phyloP scores from a whole-genome alignment of 495 filamentous ascomycete species.

The Podospora australis region DNA sequence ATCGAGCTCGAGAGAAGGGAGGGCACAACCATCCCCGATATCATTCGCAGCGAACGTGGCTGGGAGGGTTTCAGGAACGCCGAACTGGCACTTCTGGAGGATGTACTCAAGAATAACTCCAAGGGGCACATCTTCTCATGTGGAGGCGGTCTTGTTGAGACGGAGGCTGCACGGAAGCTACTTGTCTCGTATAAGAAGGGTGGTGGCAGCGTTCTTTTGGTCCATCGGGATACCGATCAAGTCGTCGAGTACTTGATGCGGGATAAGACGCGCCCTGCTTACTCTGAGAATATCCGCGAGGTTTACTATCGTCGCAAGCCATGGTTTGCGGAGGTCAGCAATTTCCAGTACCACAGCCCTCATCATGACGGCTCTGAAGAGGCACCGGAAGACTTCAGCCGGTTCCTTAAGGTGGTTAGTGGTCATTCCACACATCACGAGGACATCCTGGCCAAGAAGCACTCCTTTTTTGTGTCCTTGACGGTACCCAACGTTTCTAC shows the following conservation, averaged over 20 bases:
- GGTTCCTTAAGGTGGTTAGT: conserved; percentile 68
- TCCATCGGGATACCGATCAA: conserved; percentile 80
- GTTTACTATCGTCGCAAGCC: conserved; percentile 90
- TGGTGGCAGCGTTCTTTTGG: conserved; percentile 83
- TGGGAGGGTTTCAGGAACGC: conserved; percentile 86
- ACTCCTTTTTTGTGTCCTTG: conserved; percentile 88
- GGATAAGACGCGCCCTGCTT: conserved; percentile 89
- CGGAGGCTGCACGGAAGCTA: conserved; percentile 68
- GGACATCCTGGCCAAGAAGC: conserved; percentile 59
- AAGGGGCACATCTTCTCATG: conserved; percentile 82
- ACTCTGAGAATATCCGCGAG: conserved; percentile 85
- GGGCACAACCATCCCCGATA: conserved; percentile 73
- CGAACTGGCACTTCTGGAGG: conserved; percentile 69
- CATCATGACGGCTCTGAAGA: conserved; percentile 53
- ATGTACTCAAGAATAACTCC: conserved; percentile 65
- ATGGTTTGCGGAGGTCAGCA: conserved; percentile 91
- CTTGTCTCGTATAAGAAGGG: conserved; percentile 66
- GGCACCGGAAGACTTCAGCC: conserved; percentile 69
- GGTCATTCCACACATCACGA: conserved; percentile 62
- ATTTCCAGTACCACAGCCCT: conserved; percentile 86
- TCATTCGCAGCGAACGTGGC: conserved; percentile 64
- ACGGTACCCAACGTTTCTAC: conserved; percentile 69
- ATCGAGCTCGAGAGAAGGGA: conserved; percentile 68
- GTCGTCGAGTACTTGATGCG: conserved; percentile 85
- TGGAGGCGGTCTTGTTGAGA: conserved; percentile 90